Base-by-base conservation (phyloP, 805 yeast genomes). In the Lipomyces lipofer region DNA sequence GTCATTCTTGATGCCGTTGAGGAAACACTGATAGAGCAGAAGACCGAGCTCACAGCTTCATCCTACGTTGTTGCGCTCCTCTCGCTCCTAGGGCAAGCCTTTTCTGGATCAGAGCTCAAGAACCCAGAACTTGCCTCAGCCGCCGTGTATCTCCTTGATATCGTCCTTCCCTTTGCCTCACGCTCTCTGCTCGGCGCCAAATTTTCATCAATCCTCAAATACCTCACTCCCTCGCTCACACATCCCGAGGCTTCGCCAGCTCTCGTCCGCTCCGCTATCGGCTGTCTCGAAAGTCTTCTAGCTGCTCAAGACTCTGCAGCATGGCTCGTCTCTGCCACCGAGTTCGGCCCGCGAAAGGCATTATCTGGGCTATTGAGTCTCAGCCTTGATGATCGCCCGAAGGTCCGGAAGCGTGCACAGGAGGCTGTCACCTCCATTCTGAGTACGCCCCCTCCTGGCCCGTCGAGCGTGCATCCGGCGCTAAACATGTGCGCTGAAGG, bases 351-450 rank as follows among this genome's bases (percentile, higher is more conserved):
- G 47, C 81, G 79, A 66, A 81, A 95, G 75, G 96, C 94, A 40
- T 72, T 90, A 54, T 78, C 79, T 36, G 96, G 92, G 43, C 71
- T 91, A 55, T 71, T 91, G 55, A 89, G 87, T 68, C 76, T 89
- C 58, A 81, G 92, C 0, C 72, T 88, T 40, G 59, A 94, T 70
- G 85, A 86, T 43, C 81, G 98, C 67, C 99, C 99, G 33, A 94
- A 94, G 66, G 95, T 94, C 10, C 82, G 99, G 69, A 88, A 86
- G 79, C 85, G 97, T 75, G 96, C 98, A 1, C 86, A 84, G 65
- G 99, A 94, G 54, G 87, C 97, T 1, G 78, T 94, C n/a, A 72
- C 77, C 46, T 78, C 75, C 2, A 74, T 94, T 28, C 73, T 94
- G 56, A 61, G 72, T 1, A 78, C 78, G 58, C 85, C 87, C 2